phyloP scores from a whole-genome alignment of 768 basidiomycete species.

The Russula olivacea region DNA sequence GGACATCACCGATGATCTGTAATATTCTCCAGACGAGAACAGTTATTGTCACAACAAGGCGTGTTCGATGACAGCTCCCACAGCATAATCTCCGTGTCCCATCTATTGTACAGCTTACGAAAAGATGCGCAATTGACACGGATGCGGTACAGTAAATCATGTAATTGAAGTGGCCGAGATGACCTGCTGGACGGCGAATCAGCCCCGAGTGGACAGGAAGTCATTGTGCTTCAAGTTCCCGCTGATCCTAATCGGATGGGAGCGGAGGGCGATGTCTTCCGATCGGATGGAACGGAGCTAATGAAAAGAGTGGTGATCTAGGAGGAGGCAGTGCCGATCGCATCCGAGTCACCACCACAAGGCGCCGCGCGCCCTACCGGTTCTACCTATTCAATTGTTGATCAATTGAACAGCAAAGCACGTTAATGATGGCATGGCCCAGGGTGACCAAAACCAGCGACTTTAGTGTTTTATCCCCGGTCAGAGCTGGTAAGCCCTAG shows the following conservation, averaged over 20 bases:
- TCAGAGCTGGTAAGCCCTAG: no score
- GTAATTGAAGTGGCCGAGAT: neutral
- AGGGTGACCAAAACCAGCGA: neutral
- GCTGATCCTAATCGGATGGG: neutral
- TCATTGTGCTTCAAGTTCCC: no score
- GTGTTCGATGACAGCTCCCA: neutral
- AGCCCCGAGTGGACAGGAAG: neutral
- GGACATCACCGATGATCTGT: neutral
- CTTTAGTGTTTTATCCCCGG: neutral
- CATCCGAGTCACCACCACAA: neutral
- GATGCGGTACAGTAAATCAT: neutral
- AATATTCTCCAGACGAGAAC: neutral
- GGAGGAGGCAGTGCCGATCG: neutral
- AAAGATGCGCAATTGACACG: neutral
- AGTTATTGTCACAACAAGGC: neutral
- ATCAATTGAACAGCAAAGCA: neutral
- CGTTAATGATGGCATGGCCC: neutral
- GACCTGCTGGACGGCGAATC: neutral
- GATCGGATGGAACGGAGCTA: neutral
- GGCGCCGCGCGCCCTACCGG: neutral
- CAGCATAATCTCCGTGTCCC: neutral
- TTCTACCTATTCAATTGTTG: neutral
- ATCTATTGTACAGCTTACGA: neutral
- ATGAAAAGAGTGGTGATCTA: neutral
- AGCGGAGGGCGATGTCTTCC: neutral